phyloP scores from a whole-genome alignment of 2,329 filamentous ascomycete genomes.

The Colletotrichum chrysophilum region DNA sequence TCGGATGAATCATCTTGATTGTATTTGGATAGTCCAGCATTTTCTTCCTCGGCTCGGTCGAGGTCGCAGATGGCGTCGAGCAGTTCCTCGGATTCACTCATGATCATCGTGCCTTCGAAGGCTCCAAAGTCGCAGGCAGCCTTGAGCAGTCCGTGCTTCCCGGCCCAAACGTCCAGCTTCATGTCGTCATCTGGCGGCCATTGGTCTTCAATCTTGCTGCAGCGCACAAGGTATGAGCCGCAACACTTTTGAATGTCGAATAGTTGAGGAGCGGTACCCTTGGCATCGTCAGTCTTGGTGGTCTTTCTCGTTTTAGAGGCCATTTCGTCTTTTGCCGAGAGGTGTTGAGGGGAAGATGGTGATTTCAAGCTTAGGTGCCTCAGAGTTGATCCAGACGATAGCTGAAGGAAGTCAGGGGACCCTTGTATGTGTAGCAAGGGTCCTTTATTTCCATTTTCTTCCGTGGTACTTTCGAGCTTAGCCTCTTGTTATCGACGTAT shows the following conservation, averaged over 20 bases:
- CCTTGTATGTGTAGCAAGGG: not conserved
- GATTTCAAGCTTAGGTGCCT: not conserved
- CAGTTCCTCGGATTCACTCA: not conserved
- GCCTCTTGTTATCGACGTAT: not conserved
- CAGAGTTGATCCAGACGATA: not conserved
- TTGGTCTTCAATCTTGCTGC: not conserved
- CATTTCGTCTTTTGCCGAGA: not conserved
- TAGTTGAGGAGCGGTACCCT: not conserved
- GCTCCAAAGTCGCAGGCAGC: not conserved
- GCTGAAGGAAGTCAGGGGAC: not conserved
- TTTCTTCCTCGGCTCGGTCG: not conserved
- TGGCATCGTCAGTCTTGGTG: not conserved
- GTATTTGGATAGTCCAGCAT: not conserved
- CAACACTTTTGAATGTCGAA: not conserved
- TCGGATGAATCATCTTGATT: not conserved
- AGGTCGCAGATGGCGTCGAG: constrained; percentile 27
- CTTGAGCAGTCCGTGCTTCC: not conserved
- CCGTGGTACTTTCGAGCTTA: not conserved
- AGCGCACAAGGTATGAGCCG: not conserved
- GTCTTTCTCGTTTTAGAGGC: not conserved
- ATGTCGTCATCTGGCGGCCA: not conserved
- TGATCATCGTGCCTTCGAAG: not conserved
- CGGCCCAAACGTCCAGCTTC: not conserved
- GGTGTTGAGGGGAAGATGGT: not conserved
- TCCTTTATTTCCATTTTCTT: not conserved